phyloP scores from a whole-genome alignment of 2,329 filamentous ascomycete genomes.

The Pyricularia sp. region DNA sequence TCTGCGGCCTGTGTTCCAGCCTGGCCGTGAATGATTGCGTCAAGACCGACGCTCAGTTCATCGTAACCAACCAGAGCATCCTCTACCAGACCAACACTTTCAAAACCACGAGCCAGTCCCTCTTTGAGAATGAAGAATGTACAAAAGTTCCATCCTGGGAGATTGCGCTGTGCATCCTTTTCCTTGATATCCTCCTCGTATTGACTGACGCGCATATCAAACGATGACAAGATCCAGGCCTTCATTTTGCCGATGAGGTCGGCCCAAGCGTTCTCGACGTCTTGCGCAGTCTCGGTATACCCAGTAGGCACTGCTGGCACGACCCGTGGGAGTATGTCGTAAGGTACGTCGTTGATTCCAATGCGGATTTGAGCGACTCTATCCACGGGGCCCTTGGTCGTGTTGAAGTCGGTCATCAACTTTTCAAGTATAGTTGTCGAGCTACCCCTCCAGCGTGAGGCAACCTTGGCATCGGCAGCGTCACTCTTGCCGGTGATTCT shows the following conservation, averaged over 20 bases:
- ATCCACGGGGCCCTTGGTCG: constrained; percentile 59
- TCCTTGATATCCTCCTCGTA: constrained; percentile 97
- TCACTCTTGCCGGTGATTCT: constrained; percentile 41
- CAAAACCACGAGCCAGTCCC: constrained; percentile 82
- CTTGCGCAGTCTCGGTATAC: constrained; percentile 59
- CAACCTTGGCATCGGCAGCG: constrained; percentile 34
- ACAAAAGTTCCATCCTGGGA: constrained; percentile 98
- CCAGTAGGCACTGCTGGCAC: constrained; percentile 49
- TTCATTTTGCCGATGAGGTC: constrained; percentile 83
- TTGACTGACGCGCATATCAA: constrained; percentile 79
- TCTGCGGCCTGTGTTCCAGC: constrained; percentile 42
- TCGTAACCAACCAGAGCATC: constrained; percentile 93
- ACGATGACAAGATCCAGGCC: constrained; percentile 72
- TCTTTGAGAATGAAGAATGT: constrained; percentile 98
- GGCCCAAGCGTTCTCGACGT: constrained; percentile 69
- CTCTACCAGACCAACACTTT: constrained; percentile 89
- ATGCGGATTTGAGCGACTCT: constrained; percentile 78
- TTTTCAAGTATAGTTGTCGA: constrained; percentile 69
- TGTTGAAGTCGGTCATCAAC: constrained; percentile 79
- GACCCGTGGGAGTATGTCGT: constrained; percentile 48
- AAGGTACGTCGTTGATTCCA: constrained; percentile 54
- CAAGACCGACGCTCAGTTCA: constrained; percentile 78
- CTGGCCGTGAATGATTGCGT: constrained; percentile 69
- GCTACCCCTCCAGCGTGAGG: constrained; percentile 30
- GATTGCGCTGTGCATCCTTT: constrained; percentile 70